These are phyloP conservation scores for Cyberlindnera subsufficiens DNA, from an alignment of 805 yeast species.

Conservation along the genomic window DNA sequence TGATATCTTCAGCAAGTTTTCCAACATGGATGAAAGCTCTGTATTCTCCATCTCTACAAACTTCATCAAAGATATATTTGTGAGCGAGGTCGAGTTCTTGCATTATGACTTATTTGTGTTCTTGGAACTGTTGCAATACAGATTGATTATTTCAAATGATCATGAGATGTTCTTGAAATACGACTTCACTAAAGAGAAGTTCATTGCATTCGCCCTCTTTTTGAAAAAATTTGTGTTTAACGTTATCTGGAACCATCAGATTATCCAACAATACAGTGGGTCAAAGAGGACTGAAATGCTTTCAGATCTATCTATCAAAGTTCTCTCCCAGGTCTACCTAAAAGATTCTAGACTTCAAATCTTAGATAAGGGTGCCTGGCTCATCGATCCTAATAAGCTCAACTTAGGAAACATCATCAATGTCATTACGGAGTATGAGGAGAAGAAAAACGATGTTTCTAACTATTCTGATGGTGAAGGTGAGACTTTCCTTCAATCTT, in stretches of 20 bases:
- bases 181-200: constrained; percentile 31
- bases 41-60: neutral
- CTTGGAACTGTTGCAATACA: constrained; percentile 59
- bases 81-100: constrained; percentile 9
- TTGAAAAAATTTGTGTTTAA: constrained; percentile 46
- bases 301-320: constrained; percentile 37
- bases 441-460: constrained; percentile 19
- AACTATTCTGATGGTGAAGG: constrained; percentile 21
- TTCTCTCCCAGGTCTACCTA: constrained; percentile 58
- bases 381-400: constrained; percentile 25
- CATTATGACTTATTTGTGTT: constrained; percentile 38
- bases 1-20: constrained; percentile 3
- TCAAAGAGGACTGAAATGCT: constrained; percentile 14
- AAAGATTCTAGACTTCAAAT: constrained; percentile 59
- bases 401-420: constrained; percentile 32
- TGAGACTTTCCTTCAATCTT: constrained; percentile 12
- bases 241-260: constrained; percentile 34
- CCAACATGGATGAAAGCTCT: constrained; percentile 2
- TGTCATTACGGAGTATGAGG: constrained; percentile 39
- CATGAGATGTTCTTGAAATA: constrained; percentile 44
- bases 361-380: constrained; percentile 52
- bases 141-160: constrained; percentile 64
- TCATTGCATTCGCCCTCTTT: constrained; percentile 37
- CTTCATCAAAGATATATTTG: constrained; percentile 13
- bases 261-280: neutral